Percentiles rank a stretch among this genome's conserved stretches.
These are phyloP conservation scores for Solanum medicagineum DNA, from an alignment of 257 asterid genomes.

Conservation along the genomic window DNA sequence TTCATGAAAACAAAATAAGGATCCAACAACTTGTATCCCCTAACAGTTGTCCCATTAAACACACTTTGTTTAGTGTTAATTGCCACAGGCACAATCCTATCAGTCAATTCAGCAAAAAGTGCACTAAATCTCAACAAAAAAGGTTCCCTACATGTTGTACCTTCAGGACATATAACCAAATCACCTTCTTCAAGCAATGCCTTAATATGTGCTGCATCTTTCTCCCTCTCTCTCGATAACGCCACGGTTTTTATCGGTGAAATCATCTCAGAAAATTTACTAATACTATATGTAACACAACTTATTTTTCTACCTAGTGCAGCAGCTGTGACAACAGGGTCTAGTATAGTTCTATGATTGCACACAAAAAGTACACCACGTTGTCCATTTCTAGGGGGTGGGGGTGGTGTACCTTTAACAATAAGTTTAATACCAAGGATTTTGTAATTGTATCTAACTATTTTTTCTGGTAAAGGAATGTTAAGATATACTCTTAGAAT, in stretches of 20 bases:
- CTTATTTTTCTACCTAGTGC: constrained; percentile 82
- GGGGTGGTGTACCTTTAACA: constrained; percentile 77
- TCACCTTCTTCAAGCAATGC: constrained; percentile 65
- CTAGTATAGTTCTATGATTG: constrained; percentile 84
- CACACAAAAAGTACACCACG: constrained; percentile 71
- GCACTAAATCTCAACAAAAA: constrained; percentile 75
- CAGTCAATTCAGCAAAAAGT: constrained; percentile 77
- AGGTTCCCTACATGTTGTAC: constrained; percentile 82
- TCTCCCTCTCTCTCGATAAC: constrained; percentile 63
- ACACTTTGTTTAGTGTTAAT: constrained; percentile 51
- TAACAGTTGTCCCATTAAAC: constrained; percentile 70
- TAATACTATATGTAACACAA: constrained; percentile 78
- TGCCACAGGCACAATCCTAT: constrained; percentile 85
- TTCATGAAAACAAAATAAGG: constrained; percentile 92
- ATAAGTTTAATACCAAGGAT: constrained; percentile 63
- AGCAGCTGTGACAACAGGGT: constrained; percentile 73
- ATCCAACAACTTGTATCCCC: constrained; percentile 58
- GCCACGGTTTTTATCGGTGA: constrained; percentile 86
- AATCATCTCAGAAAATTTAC: constrained; percentile 62
- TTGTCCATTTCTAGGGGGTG: constrained; percentile 46
- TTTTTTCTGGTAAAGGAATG: constrained; percentile 53
- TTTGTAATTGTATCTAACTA: constrained; percentile 46
- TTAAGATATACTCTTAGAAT: constrained; percentile 47
- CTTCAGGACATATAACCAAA: constrained; percentile 75
- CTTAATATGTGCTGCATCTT: constrained; percentile 62